A percentile compares a stretch with the other conserved stretches of the same genome.
Conservation (phyloP, 768 basidiomycete species). For the Suillus subaureus region DNA sequence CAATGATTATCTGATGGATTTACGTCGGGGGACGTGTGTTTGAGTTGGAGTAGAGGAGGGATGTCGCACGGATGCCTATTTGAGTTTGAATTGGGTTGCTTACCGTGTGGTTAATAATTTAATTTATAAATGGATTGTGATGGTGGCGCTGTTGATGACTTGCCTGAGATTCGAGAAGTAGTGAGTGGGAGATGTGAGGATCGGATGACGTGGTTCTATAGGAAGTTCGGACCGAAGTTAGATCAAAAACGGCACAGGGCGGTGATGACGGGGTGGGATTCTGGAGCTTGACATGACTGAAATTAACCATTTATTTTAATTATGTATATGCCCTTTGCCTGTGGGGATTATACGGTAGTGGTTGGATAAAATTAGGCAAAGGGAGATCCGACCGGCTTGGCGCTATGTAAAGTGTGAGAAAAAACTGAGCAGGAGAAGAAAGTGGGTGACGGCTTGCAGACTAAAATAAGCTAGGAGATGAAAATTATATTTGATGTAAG, state of each 20-base stretch:
- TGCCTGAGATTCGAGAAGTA: neutral
- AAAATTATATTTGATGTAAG: neutral
- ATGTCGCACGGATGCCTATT: neutral
- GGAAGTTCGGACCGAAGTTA: neutral
- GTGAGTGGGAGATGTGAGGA: neutral
- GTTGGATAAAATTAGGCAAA: conserved; percentile 2
- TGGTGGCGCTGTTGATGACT: conserved; percentile 4
- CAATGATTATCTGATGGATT: neutral
- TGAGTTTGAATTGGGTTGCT: neutral
- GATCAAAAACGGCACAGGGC: neutral
- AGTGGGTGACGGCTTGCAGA: conserved; percentile 5
- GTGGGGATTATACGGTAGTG: conserved; percentile 8
- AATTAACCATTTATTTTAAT: neutral
- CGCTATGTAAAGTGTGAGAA: conserved; percentile 14
- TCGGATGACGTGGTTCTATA: neutral
- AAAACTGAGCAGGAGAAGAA: neutral
- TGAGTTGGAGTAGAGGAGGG: neutral
- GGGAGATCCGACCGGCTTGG: conserved; percentile 21
- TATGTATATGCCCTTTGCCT: neutral
- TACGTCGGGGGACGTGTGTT: too few species aligned
- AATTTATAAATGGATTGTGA: neutral
- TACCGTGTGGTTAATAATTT: neutral
- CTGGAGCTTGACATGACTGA: neutral
- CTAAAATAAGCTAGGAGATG: conserved; percentile 11
- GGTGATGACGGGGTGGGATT: neutral